Evolutionary conservation across 1,284 basidiomycete genomes (phyloP), one percentile per base, ranked within the genome.

Genomic region (Trichosporon faecale): DNA sequence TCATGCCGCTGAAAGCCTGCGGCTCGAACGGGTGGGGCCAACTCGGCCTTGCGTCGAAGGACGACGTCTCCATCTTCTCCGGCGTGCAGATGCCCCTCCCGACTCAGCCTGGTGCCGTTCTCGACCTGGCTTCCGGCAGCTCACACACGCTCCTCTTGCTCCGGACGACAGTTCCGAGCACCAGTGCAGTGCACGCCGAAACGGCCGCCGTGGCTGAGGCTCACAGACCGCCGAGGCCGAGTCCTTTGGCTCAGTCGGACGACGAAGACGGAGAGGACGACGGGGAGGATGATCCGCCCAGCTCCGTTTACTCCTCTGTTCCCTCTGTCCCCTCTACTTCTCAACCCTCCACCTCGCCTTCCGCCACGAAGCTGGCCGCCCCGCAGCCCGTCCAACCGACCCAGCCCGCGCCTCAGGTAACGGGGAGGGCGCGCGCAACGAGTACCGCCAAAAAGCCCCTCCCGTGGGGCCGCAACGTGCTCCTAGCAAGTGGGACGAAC

Each of bases 1-100:
- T 18, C 14, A 60, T 31, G 57, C 44, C 63, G 3, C 84, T 90
- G 1, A 79, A 86, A 60, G 87, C 89, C 8, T 86, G 89, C 52
- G 92, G 92, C 3, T 93, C 91, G 0, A 94, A 94, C 77, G 90
- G 89, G 16, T 86, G 87, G 60, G 91, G 90, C 1, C 92, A 94
- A 78, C 88, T 94, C 4, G 89, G 86, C 0, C 87, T 88, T 49
- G 86, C 86, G 0, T 84, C 86, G 68, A 29, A 78, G 3, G 86
- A 90, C 14, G 92, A 94, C 76, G 86, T 87, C 0, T 85, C 88
- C 74, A 72, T 67, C 0, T 91, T 92, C 77, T 78, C 78, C 0
- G 82, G 74, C 74, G n/a, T 77, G 25, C 21, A 27, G 25, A 18
- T 31, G 25, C 66, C 46, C 11, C 49, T 57, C 29, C 40, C 40